Conservation (phyloP, 2,329 filamentous ascomycete species). For the Phaeosphaeriaceae sp. region DNA sequence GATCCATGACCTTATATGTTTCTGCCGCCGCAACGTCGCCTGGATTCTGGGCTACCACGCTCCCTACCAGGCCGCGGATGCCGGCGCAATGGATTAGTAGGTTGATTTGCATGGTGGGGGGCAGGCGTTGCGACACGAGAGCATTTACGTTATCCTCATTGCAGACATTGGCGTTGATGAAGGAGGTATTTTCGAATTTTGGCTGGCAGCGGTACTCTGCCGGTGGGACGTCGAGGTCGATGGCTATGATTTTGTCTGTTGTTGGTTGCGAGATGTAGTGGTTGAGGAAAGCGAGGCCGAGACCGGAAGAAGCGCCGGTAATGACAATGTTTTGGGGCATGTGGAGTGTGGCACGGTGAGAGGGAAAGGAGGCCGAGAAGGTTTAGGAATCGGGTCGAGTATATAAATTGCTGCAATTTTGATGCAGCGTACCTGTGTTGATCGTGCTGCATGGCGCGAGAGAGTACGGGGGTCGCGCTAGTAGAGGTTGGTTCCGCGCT, state of each 20-base stretch:
- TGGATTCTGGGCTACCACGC: constrained; percentile 16
- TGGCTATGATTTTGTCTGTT: constrained; percentile 21
- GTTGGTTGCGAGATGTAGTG: constrained; percentile 27
- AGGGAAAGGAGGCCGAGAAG: not conserved
- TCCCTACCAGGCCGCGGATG: constrained; percentile 52
- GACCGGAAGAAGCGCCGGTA: constrained; percentile 93
- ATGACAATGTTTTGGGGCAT: constrained; percentile 71
- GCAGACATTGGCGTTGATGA: constrained; percentile 19
- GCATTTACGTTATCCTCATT: no score
- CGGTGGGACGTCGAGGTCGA: constrained; percentile 25
- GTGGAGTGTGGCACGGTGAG: not conserved
- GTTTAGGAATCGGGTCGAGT: not conserved
- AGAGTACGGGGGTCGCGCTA: no score
- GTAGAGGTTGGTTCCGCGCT: no score
- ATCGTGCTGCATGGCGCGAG: no score
- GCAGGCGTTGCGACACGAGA: constrained; percentile 10
- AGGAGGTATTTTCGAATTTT: constrained; percentile 9
- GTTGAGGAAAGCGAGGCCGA: constrained; percentile 69
- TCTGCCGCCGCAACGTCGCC: constrained; percentile 51
- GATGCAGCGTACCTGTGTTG: no score
- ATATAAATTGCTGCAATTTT: constrained; percentile 15
- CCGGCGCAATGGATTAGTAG: constrained; percentile 55
- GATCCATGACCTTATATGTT: constrained; percentile 49
- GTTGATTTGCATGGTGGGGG: constrained; percentile 35
- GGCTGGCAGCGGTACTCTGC: not conserved